Evolutionary conservation across 1,284 basidiomycete genomes (phyloP).

Genomic region (Rhodotorula sp.): DNA sequence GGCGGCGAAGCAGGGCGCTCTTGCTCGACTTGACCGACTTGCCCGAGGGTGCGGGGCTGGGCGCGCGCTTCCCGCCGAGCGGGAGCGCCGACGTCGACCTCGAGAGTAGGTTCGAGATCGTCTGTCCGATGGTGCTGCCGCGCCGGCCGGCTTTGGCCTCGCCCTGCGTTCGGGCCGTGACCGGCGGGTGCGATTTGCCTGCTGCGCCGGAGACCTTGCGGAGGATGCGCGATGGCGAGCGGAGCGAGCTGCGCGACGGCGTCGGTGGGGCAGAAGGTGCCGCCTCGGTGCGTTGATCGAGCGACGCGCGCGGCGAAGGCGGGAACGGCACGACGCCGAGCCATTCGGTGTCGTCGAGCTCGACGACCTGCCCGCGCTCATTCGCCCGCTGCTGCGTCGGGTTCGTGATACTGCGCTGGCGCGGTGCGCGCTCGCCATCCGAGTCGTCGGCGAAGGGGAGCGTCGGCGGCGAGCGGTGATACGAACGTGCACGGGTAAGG

Average conservation of each 20-base stretch:
- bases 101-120: constrained; percentile 28
- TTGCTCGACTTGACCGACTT: constrained; percentile 16
- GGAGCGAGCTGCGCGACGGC: background rate
- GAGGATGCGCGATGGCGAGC: background rate
- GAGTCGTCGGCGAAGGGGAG: constrained; percentile 23
- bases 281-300: background rate
- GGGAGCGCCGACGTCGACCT: constrained; percentile 24
- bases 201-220: constrained; percentile 12
- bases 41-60: constrained; percentile 17
- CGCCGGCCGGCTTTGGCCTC: constrained; percentile 13
- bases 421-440: constrained; percentile 2
- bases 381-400: background rate
- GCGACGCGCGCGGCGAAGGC: constrained; percentile 1
- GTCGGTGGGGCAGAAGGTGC: background rate
- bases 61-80: constrained; percentile 18
- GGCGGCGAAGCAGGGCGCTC: constrained; percentile 2
- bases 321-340: constrained; percentile 35
- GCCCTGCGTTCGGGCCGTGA: constrained; percentile 20
- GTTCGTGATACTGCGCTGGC: constrained; percentile 18
- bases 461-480: background rate
- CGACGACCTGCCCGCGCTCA: constrained; percentile 24
- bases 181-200: constrained; percentile 17
- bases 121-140: constrained; percentile 9
- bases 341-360: constrained; percentile 34
- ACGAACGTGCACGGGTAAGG: background rate